Base-by-base conservation (phyloP, 768 basidiomycete species). In the Hypholoma sublateritium region DNA sequence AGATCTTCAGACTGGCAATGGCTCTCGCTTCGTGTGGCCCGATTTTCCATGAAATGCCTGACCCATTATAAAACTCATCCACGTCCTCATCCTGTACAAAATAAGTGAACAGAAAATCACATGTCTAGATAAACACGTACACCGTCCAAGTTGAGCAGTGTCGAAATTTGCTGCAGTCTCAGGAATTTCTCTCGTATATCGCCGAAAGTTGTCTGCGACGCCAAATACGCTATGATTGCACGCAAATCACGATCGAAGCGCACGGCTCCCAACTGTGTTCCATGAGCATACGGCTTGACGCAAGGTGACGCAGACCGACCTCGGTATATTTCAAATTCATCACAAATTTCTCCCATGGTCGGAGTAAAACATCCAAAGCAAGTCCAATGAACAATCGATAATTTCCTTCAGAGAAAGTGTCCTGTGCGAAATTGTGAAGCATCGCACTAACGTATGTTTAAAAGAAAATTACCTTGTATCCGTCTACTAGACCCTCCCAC, bases 271-370 rank as follows among this genome's bases (percentile, higher is more conserved):
- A 98, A 82, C 95, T 98, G 62, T 14, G 16, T 45, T 48, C 2
- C 53, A 17, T 53, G 58, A 44, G 45, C n/a, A 25, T 46, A 28
- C 12, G 35, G n/a, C 16, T 17, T 42, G 43, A 12, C 24, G 14
- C 17, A 48, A 42, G 21, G 13, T n/a, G 32, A 44, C 46, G 32
- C 14, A 16, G 22, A 19, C 82, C 24, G 62, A 89, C 95, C 81
- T 98, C 96, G 11, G 91, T 91, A 68, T 91, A 98, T 71, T 83
- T 88, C 65, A 96, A 79, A 0, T 84, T 80, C 63, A 87, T 78
- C 19, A 95, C 77, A 62, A 87, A 83, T 70, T 92, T 96, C 74
- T 99, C 97, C 95, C 95, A 98, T 43, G 95, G 95, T 46, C 92
- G 81, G n/a, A 97, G 84, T 17, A 98, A 76, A 6, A 91, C 84